A percentile compares a stretch with the other conserved stretches of the same genome.
phyloP scores from a whole-genome alignment of 2,329 filamentous ascomycete species.

The Pseudogymnoascus verrucosus region DNA sequence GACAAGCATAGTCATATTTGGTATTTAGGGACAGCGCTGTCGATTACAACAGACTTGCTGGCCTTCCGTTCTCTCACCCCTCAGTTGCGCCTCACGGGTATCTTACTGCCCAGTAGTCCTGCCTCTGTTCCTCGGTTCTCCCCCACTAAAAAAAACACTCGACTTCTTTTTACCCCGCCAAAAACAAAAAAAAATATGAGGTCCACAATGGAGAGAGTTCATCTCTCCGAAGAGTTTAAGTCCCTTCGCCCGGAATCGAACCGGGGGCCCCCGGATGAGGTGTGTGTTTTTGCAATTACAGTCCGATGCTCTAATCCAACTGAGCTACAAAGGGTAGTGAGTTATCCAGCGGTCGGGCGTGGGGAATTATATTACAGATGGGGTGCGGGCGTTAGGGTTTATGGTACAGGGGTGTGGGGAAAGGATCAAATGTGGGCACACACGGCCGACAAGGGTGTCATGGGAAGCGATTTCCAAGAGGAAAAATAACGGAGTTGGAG shows the following conservation, averaged over 20 bases:
- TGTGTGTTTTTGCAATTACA: slow-evolving; percentile 8
- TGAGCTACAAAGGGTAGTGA: slow-evolving; percentile 9
- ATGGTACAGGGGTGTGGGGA: not conserved
- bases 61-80: not conserved
- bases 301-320: slow-evolving; percentile 11
- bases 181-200: not conserved
- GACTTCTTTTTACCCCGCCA: not conserved
- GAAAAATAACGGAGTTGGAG: not conserved
- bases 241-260: slow-evolving; percentile 11
- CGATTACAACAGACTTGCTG: too few species aligned
- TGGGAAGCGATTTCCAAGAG: not conserved
- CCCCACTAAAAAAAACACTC: not conserved
- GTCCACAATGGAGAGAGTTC: slow-evolving; percentile 6
- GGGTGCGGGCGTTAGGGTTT: not conserved
- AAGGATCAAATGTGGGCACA: not conserved
- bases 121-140: not conserved
- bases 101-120: not conserved
- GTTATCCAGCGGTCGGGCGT: not conserved
- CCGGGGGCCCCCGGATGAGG: slow-evolving; percentile 10
- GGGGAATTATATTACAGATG: slow-evolving; percentile 2
- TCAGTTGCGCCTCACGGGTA: not conserved
- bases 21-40: too few species aligned
- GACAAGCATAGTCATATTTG: too few species aligned
- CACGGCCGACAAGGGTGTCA: not conserved
- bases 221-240: slow-evolving; percentile 8